Evolutionary conservation across 805 yeast species (phyloP).

Genomic region (Cyberlindnera saturnus): DNA sequence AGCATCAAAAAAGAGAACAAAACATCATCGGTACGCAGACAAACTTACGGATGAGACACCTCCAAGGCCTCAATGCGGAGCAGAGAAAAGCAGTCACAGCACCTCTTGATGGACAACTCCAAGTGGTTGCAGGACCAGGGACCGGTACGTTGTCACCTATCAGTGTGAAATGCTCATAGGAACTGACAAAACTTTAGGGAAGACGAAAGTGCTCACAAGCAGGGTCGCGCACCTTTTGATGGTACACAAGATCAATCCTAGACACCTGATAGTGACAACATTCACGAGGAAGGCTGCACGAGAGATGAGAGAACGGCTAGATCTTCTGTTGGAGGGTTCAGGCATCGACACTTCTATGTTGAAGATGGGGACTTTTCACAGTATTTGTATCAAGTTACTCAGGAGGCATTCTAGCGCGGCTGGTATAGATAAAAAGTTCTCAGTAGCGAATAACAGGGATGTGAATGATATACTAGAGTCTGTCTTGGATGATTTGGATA

Average conservation of each 20-base stretch:
- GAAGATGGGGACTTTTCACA: constrained; percentile 85
- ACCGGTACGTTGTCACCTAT: constrained; percentile 33
- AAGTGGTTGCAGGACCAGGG: constrained; percentile 61
- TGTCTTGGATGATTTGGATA: constrained; percentile 3
- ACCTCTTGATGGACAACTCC: constrained; percentile 36
- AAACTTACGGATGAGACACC: neutral
- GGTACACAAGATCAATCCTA: constrained; percentile 48
- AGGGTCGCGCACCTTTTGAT: constrained; percentile 68
- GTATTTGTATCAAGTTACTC: constrained; percentile 62
- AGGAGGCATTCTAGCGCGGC: constrained; percentile 46
- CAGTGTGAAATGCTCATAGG: constrained; percentile 16
- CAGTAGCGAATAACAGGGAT: constrained; percentile 65
- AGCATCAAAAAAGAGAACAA: neutral
- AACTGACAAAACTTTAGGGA: constrained; percentile 22
- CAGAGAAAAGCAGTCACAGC: constrained; percentile 41
- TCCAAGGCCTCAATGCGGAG: constrained; percentile 29
- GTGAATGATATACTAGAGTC: constrained; percentile 30
- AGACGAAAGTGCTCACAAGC: constrained; percentile 76
- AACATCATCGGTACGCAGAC: neutral
- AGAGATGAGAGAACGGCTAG: constrained; percentile 70
- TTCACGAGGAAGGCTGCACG: constrained; percentile 90
- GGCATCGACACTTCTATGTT: constrained; percentile 36
- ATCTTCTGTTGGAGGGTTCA: constrained; percentile 26
- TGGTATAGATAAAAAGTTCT: constrained; percentile 36
- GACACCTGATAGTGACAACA: constrained; percentile 73